Evolutionary conservation across 1,284 basidiomycete genomes (phyloP).

Genomic region (Tylopilus sp.): DNA sequence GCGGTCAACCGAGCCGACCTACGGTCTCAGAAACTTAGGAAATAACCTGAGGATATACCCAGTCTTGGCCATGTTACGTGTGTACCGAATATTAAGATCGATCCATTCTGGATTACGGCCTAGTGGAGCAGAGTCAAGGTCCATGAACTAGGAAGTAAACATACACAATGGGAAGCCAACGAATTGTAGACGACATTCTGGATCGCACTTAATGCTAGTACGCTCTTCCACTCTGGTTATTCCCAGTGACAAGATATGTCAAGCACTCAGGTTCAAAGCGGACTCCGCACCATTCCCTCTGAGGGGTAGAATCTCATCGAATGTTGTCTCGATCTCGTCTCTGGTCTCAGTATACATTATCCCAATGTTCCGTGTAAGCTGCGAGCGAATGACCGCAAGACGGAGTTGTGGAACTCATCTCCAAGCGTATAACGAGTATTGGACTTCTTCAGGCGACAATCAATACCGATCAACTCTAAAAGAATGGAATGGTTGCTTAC

Average conservation of each 20-base stretch:
- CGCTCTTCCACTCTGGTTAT: neutral
- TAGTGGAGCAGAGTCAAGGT: neutral
- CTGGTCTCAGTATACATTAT: neutral
- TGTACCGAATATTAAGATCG: conserved; percentile 30
- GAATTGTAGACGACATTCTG: conserved; percentile 32
- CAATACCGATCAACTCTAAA: neutral
- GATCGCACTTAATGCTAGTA: neutral
- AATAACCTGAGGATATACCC: neutral
- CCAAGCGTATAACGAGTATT: neutral
- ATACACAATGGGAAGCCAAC: conserved; percentile 39
- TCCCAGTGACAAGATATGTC: neutral
- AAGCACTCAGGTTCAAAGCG: neutral
- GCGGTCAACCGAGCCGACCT: neutral
- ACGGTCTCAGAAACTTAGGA: neutral
- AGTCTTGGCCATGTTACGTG: neutral
- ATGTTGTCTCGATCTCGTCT: neutral
- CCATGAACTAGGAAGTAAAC: neutral
- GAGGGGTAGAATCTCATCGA: neutral
- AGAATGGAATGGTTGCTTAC: conserved; percentile 22
- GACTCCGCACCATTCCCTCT: neutral
- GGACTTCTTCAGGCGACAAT: neutral
- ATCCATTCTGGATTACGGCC: conserved; percentile 30
- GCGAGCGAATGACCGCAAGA: neutral
- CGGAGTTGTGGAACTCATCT: neutral
- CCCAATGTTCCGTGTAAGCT: neutral